Evolutionary conservation across 352 stramenopile species (phyloP).

Genomic region (Phytopythium ostracodes): DNA sequence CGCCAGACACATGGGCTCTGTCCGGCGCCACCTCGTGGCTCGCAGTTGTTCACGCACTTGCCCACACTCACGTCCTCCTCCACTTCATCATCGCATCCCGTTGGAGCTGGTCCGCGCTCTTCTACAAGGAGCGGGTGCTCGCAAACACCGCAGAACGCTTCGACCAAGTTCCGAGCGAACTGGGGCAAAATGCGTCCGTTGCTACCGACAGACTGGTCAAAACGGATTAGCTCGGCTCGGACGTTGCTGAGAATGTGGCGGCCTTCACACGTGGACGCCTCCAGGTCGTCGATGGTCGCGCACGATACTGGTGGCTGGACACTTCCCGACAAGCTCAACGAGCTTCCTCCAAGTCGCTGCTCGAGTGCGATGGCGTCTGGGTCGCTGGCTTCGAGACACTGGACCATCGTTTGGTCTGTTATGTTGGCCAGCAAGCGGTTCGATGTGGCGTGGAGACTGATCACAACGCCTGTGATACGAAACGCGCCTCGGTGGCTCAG

Average conservation of each 20-base stretch:
- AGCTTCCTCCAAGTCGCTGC: conserved; percentile 7
- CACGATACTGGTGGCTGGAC: conserved; percentile 8
- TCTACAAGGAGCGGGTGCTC: conserved; percentile 17
- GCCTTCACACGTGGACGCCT: conserved; percentile 16
- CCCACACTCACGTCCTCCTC: not conserved
- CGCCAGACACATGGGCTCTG: conserved; percentile 27
- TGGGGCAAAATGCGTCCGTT: conserved; percentile 20
- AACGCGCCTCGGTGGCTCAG: conserved; percentile 31
- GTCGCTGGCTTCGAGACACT: conserved; percentile 21
- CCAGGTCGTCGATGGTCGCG: conserved; percentile 30
- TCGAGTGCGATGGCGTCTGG: conserved; percentile 22
- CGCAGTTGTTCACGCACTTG: conserved; percentile 33
- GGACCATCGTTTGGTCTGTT: conserved; percentile 47
- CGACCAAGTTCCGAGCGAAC: conserved; percentile 29
- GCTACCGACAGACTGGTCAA: conserved; percentile 26
- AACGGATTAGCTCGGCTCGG: conserved; percentile 36
- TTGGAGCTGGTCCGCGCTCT: not conserved
- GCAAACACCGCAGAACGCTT: conserved; percentile 46
- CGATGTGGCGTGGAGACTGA: conserved; percentile 40
- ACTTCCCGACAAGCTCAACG: not conserved
- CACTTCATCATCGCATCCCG: not conserved
- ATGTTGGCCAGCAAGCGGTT: conserved; percentile 56
- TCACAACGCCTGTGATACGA: conserved; percentile 34
- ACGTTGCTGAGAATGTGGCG: conserved; percentile 34
- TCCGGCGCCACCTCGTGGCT: conserved; percentile 10